Evolutionary conservation across 371 early-diverging fungal genomes (phyloP), one percentile per base, ranked within the genome.

Genomic region (Parasitella parasitica): DNA sequence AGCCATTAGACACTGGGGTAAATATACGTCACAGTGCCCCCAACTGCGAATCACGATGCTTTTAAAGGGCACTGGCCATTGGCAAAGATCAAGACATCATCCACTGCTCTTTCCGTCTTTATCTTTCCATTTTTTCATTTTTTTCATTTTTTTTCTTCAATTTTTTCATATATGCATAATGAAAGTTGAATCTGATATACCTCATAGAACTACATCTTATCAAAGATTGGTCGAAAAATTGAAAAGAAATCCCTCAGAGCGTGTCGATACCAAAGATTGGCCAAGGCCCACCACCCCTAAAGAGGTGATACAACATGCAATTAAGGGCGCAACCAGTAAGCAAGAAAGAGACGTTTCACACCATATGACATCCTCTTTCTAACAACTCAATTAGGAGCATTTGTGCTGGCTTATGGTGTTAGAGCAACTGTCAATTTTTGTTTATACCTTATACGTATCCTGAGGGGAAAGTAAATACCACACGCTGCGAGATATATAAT

Each of bases 341-440:
- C 37, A 6, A 18, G 2, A 38, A 39, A 16, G 39, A n/a, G n/a
- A n/a, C n/a, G n/a, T n/a, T n/a, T n/a, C n/a, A n/a, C n/a, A n/a
- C n/a, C n/a, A 43, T 6, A 20, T 11, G 9, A 22, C 8, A 43
- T 9, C 1, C 22, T 43, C 18, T 20, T 43, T 7, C 43, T 43
- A 20, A 38, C 16, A 43, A 22, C 43, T 43, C 22, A 43, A 43
- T 26, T 67, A 83, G 84, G 78, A 50, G 69, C 81, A 7, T 84
- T 80, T 59, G 16, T 76, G 13, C 51, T 81, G 57, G 84, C 81
- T 2, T 78, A 78, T 64, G 78, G 78, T 38, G 71, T 80, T 16
- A 66, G 82, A 55, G 80, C 72, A 11, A 73, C 78, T 50, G 75
- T 84, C 54, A 81, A 76, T 52, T 71, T 84, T 15, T 78, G 78